Percentiles rank a stretch among this genome's conserved stretches.
Evolutionary conservation across 176 grass and related monocot species (phyloP).

Genomic region (Zizania latifolia): DNA sequence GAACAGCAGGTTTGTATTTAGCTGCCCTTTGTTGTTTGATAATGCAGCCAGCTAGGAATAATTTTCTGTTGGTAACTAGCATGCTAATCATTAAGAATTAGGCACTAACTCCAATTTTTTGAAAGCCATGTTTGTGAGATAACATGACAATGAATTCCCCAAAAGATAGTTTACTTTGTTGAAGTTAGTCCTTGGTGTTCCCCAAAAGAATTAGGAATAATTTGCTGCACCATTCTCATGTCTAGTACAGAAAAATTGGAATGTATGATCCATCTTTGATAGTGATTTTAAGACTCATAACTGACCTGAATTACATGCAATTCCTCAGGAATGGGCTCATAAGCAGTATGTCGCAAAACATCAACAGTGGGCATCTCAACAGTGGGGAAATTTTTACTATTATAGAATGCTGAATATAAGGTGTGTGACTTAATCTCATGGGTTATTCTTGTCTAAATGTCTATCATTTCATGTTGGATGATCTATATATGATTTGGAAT

Average conservation of each 20-base stretch:
- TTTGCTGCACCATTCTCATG: not conserved
- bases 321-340: constrained; percentile 79
- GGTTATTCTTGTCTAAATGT: constrained; percentile 9
- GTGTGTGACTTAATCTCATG: constrained; percentile 30
- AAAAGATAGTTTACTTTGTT: not conserved
- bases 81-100: not conserved
- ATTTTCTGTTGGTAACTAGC: not conserved
- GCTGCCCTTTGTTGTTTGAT: constrained; percentile 18
- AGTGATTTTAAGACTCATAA: not conserved
- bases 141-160: not conserved
- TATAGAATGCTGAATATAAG: constrained; percentile 96
- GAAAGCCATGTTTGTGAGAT: not conserved
- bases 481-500: constrained; percentile 7
- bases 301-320: not conserved
- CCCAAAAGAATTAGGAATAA: too few species aligned
- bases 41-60: not conserved
- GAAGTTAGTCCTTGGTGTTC: not conserved
- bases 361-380: constrained; percentile 95
- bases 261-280: not conserved
- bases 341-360: constrained; percentile 95
- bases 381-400: constrained; percentile 99
- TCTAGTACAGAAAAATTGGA: not conserved
- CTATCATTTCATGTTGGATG: not conserved
- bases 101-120: not conserved
- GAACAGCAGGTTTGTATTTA: constrained; percentile 61